A percentile compares a stretch with the other conserved stretches of the same genome.
Evolutionary conservation across 2,329 filamentous ascomycete genomes (phyloP).

Genomic region (Claviceps sorghi): DNA sequence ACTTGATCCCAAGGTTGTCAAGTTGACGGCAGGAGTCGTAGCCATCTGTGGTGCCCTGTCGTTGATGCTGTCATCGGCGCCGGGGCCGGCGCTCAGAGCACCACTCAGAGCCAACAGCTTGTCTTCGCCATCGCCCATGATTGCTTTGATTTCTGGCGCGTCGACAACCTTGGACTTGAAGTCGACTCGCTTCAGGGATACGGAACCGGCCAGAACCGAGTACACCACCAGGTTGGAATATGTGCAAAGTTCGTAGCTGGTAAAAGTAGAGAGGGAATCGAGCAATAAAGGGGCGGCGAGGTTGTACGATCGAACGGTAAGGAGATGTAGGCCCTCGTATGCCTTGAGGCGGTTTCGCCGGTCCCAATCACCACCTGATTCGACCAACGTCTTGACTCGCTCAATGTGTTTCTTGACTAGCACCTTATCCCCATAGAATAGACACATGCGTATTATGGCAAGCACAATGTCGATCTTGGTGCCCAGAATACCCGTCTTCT

Average conservation of each 20-base stretch:
- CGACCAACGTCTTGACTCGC: constrained; percentile 76
- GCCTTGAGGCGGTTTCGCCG: constrained; percentile 96
- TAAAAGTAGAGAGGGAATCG: constrained; percentile 95
- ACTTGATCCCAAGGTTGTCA: constrained; percentile 65
- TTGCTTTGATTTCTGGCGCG: constrained; percentile 94
- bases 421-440: constrained; percentile 90
- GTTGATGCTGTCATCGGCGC: constrained; percentile 64
- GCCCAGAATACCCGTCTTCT: constrained; percentile 93
- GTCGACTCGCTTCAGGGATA: constrained; percentile 89
- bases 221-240: constrained; percentile 93
- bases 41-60: constrained; percentile 36
- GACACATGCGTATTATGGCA: constrained; percentile 84
- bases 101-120: constrained; percentile 72
- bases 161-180: constrained; percentile 99
- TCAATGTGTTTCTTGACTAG: constrained; percentile 91
- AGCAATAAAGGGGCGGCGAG: constrained; percentile 83
- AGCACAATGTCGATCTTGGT: constrained; percentile 96
- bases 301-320: constrained; percentile 84
- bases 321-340: constrained; percentile 86
- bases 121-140: constrained; percentile 79
- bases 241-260: constrained; percentile 94
- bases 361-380: constrained; percentile 96
- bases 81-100: constrained; percentile 65
- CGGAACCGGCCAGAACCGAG: constrained; percentile 83
- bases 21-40: constrained; percentile 60